phyloP scores from a whole-genome alignment of 2,329 filamentous ascomycete genomes.

The Colletotrichum melonis region DNA sequence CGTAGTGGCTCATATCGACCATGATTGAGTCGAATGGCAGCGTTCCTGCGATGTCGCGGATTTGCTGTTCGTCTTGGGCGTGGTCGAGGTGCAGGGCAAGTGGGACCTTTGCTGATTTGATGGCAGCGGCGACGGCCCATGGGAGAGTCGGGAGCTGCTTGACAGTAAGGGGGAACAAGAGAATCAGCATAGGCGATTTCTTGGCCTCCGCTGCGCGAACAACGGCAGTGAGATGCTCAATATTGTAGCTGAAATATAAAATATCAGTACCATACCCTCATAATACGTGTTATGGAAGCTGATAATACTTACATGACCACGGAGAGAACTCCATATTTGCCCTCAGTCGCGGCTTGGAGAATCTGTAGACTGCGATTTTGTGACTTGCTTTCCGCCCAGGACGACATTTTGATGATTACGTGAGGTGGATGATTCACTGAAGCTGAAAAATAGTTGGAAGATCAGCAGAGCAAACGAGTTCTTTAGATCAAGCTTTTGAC shows the following conservation, averaged over 20 bases:
- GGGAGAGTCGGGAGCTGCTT: constrained; percentile 48
- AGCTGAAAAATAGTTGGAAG: fast-evolving
- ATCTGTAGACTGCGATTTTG: constrained; percentile 46
- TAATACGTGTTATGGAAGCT: not conserved
- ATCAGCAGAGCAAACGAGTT: not conserved
- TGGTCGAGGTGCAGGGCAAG: constrained; percentile 72
- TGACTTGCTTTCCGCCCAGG: constrained; percentile 24
- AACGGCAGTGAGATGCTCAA: constrained; percentile 76
- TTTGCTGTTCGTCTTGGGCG: constrained; percentile 69
- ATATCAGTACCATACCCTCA: constrained; percentile 39
- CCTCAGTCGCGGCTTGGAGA: constrained; percentile 61
- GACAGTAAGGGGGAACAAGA: constrained; percentile 62
- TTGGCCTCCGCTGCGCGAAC: constrained; percentile 76
- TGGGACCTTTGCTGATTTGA: constrained; percentile 20
- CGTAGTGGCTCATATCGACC: constrained; percentile 82
- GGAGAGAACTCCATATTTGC: constrained; percentile 65
- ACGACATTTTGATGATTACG: not conserved
- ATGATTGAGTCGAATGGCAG: constrained; percentile 77
- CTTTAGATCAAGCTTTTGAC: not conserved
- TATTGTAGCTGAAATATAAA: constrained; percentile 75
- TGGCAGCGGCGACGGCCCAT: constrained; percentile 62
- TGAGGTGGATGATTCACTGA: not conserved
- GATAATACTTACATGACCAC: constrained; percentile 55
- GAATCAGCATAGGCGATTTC: constrained; percentile 73
- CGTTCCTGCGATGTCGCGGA: constrained; percentile 62